phyloP scores from a whole-genome alignment of 768 basidiomycete genomes.

The Tricholoma terreum region DNA sequence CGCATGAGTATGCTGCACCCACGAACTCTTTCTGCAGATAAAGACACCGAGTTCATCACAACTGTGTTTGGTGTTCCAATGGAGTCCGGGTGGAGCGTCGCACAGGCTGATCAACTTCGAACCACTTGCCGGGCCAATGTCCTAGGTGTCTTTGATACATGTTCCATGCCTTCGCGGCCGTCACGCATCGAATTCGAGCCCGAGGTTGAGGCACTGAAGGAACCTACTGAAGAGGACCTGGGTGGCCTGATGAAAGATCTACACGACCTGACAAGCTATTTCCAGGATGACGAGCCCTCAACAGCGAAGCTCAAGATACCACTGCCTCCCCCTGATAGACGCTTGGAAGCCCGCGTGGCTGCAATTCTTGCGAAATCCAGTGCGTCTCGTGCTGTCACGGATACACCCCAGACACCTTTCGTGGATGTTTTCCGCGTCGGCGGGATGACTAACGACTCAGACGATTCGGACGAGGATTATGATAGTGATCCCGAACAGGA shows the following conservation, averaged over 20 bases:
- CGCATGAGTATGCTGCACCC: slow-evolving; percentile 84
- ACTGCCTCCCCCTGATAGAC: slow-evolving; percentile 49
- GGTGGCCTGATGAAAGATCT: slow-evolving; percentile 77
- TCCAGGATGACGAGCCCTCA: slow-evolving; percentile 47
- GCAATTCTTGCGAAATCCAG: slow-evolving; percentile 83
- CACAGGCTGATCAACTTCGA: slow-evolving; percentile 59
- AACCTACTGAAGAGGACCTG: slow-evolving; percentile 59
- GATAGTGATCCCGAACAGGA: slow-evolving; percentile 54
- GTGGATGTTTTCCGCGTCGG: slow-evolving; percentile 70
- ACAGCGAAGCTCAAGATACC: slow-evolving; percentile 30
- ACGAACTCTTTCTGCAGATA: slow-evolving; percentile 35
- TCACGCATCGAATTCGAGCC: slow-evolving; percentile 74
- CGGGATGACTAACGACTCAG: slow-evolving; percentile 23
- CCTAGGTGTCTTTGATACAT: slow-evolving; percentile 83
- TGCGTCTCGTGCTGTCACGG: slow-evolving; percentile 44
- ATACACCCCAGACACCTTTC: slow-evolving; percentile 77
- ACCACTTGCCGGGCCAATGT: slow-evolving; percentile 72
- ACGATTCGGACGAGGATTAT: slow-evolving; percentile 38
- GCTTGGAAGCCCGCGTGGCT: slow-evolving; percentile 74
- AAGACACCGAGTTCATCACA: slow-evolving; percentile 52
- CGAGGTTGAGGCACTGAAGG: slow-evolving; percentile 47
- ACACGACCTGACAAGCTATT: slow-evolving; percentile 72
- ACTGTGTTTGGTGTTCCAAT: slow-evolving; percentile 81
- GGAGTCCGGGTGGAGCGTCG: slow-evolving; percentile 85
- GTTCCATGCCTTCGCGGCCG: slow-evolving; percentile 64